phyloP scores from a whole-genome alignment of 1,139 yeast genomes.

The Lodderomyces jiufengensis region DNA sequence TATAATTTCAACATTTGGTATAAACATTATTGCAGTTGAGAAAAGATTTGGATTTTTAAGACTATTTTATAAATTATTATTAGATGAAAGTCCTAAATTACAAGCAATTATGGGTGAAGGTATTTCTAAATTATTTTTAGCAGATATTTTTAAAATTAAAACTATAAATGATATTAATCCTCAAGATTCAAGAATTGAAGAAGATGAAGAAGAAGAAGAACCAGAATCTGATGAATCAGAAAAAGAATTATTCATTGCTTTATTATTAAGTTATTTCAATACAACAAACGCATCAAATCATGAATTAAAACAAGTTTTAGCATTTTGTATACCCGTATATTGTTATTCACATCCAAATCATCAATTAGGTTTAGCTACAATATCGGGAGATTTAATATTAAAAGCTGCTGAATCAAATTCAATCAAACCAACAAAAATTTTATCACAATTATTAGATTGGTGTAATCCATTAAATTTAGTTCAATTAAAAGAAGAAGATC shows the following conservation, averaged over 20 bases:
- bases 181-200: neutral
- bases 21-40: slow-evolving; percentile 58
- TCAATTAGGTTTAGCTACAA: slow-evolving; percentile 62
- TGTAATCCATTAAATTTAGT: slow-evolving; percentile 77
- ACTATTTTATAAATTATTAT: slow-evolving; percentile 64
- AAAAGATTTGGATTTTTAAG: slow-evolving; percentile 65
- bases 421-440: slow-evolving; percentile 53
- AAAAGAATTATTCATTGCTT: slow-evolving; percentile 57
- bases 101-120: slow-evolving; percentile 88
- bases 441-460: slow-evolving; percentile 81
- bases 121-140: slow-evolving; percentile 73
- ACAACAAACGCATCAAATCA: slow-evolving; percentile 68
- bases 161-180: slow-evolving; percentile 4
- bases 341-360: slow-evolving; percentile 75
- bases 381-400: slow-evolving; percentile 64
- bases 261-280: slow-evolving; percentile 72
- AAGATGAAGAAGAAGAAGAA: slow-evolving; percentile 10
- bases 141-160: slow-evolving; percentile 53
- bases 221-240: slow-evolving; percentile 26
- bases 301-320: slow-evolving; percentile 72
- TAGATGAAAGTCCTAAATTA: slow-evolving; percentile 57
- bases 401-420: slow-evolving; percentile 45
- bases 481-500: slow-evolving; percentile 40
- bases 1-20: slow-evolving; percentile 73
- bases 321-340: slow-evolving; percentile 88